These are phyloP conservation scores for Fabrea salina DNA, from an alignment of 169 alveolate species.

Conservation along the genomic window DNA sequence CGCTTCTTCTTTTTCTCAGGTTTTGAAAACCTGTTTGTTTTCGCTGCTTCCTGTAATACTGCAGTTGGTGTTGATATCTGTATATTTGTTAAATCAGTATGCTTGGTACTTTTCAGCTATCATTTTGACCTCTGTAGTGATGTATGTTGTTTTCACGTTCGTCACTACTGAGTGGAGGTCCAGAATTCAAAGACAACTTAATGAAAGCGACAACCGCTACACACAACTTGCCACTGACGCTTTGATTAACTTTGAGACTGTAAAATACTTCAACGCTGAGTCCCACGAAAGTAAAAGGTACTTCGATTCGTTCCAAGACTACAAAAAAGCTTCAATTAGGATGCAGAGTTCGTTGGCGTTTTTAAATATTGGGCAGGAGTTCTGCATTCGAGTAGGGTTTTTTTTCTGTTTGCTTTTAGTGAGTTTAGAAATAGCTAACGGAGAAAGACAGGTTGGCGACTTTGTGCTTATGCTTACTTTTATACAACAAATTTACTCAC, in stretches of 20 bases:
- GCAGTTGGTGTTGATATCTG: slow-evolving; percentile 54
- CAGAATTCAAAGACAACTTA: slow-evolving; percentile 51
- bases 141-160: slow-evolving; percentile 47
- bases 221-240: slow-evolving; percentile 74
- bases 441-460: slow-evolving; percentile 49
- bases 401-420: slow-evolving; percentile 34
- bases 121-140: slow-evolving; percentile 18
- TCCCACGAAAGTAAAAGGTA: slow-evolving; percentile 61
- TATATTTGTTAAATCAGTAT: slow-evolving; percentile 42
- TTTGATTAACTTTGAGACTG: slow-evolving; percentile 74
- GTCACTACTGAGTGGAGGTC: slow-evolving; percentile 75
- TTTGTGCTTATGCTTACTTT: slow-evolving; percentile 61
- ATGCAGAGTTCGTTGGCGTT: slow-evolving; percentile 61
- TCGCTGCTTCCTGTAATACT: slow-evolving; percentile 53
- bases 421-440: slow-evolving; percentile 33
- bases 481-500: slow-evolving; percentile 64
- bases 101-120: slow-evolving; percentile 42
- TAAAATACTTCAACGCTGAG: slow-evolving; percentile 75
- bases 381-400: slow-evolving; percentile 34
- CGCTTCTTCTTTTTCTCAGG: slow-evolving; percentile 43
- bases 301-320: slow-evolving; percentile 49
- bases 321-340: slow-evolving; percentile 47
- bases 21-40: slow-evolving; percentile 52
- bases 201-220: slow-evolving; percentile 56
- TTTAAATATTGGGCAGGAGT: slow-evolving; percentile 59